phyloP scores from a whole-genome alignment of 2,329 filamentous ascomycete genomes.

The Helminthosporium solani region DNA sequence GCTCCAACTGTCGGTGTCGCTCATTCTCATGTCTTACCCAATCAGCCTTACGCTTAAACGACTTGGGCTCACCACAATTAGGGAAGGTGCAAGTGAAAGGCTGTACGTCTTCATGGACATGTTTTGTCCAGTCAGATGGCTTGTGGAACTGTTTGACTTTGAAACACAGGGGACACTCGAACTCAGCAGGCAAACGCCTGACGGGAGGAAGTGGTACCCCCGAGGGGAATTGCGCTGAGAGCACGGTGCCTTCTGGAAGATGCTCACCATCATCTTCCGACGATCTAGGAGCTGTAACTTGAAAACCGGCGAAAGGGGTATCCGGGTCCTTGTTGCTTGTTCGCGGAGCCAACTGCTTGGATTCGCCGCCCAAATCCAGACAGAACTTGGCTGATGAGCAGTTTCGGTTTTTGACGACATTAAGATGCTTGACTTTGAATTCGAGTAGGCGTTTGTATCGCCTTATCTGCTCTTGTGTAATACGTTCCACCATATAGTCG shows the following conservation, averaged over 20 bases:
- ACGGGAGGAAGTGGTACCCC: conserved; percentile 83
- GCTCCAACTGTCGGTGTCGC: conserved; percentile 83
- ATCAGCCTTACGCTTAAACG: conserved; percentile 92
- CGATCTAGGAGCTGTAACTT: conserved; percentile 55
- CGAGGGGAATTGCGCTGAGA: conserved; percentile 71
- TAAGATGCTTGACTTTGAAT: conserved; percentile 68
- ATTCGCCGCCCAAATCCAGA: conserved; percentile 65
- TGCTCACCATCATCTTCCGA: conserved; percentile 68
- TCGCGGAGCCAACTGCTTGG: conserved; percentile 61
- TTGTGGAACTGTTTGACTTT: conserved; percentile 82
- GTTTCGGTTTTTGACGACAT: conserved; percentile 55
- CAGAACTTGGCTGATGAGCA: conserved; percentile 67
- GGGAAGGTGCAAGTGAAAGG: conserved; percentile 92
- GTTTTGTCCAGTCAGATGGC: conserved; percentile 95
- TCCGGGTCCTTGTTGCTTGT: conserved; percentile 62
- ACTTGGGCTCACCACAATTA: conserved; percentile 78
- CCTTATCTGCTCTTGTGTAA: conserved; percentile 76
- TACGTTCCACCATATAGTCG: conserved; percentile 72
- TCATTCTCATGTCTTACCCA: conserved; percentile 96
- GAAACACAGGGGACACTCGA: conserved; percentile 88
- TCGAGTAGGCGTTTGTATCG: conserved; percentile 77
- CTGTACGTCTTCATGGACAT: conserved; percentile 90
- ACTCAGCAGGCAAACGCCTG: conserved; percentile 74
- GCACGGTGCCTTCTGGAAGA: conserved; percentile 67
- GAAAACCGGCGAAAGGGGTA: conserved; percentile 55